Percentiles rank a stretch among this genome's conserved stretches.
Conservation (phyloP, 2,329 filamentous ascomycete genomes). For the Chlorencoelia australis region DNA sequence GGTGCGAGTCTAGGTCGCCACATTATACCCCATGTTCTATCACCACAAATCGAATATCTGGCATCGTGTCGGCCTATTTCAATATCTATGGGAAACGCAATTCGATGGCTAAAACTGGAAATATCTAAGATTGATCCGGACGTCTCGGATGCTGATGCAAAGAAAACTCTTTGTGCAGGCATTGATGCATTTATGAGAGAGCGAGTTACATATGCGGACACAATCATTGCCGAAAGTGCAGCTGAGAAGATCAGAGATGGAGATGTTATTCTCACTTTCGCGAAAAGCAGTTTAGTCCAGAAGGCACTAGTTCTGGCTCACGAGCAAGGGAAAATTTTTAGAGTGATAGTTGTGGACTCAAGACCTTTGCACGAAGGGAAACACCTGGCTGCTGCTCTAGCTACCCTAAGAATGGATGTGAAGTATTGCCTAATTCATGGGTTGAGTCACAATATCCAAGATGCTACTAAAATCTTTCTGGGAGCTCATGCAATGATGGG, state of each 20-base stretch:
- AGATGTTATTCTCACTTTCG: constrained; percentile 79
- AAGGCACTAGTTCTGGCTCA: constrained; percentile 68
- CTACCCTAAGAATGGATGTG: constrained; percentile 58
- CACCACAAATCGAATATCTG: constrained; percentile 90
- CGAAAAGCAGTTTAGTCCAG: constrained; percentile 77
- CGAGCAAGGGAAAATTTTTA: constrained; percentile 61
- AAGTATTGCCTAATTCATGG: constrained; percentile 75
- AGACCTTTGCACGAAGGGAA: constrained; percentile 61
- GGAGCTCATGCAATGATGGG: constrained; percentile 93
- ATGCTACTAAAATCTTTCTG: constrained; percentile 56
- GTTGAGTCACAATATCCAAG: constrained; percentile 61
- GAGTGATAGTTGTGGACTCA: constrained; percentile 75
- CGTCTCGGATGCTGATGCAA: constrained; percentile 70
- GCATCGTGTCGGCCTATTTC: constrained; percentile 91
- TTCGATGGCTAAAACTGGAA: constrained; percentile 85
- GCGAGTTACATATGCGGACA: constrained; percentile 76
- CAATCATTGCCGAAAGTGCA: constrained; percentile 72
- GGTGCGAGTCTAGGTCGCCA: constrained; percentile 81
- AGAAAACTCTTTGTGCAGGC: constrained; percentile 63
- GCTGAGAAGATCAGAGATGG: constrained; percentile 66
- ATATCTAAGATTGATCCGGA: constrained; percentile 87
- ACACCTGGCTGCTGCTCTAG: constrained; percentile 61
- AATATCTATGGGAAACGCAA: constrained; percentile 94
- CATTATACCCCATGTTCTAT: constrained; percentile 82
- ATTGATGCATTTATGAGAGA: constrained; percentile 90